Evolutionary conservation across 2,329 filamentous ascomycete genomes (phyloP).

Genomic region (Fusarium neocosmosporiellum): DNA sequence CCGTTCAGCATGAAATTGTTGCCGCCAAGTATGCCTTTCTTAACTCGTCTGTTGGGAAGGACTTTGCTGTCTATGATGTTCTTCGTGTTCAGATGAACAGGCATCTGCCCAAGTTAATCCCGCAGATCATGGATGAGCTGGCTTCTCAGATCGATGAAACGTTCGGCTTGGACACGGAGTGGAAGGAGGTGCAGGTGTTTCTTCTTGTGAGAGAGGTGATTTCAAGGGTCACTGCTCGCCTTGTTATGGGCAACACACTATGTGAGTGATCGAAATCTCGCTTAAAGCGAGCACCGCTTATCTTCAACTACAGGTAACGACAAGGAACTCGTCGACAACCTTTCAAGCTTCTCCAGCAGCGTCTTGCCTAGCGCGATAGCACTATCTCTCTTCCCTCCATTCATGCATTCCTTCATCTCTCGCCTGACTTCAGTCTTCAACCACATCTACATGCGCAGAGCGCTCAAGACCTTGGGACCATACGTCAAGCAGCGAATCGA

Average conservation of each 20-base stretch:
- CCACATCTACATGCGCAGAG: background rate
- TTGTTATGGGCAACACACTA: background rate
- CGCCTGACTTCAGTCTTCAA: background rate
- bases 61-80: background rate
- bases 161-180: background rate
- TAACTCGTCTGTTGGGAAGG: background rate
- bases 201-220: background rate
- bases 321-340: background rate
- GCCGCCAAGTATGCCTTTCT: background rate
- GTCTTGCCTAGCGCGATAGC: background rate
- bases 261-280: background rate
- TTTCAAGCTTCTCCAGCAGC: background rate
- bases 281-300: background rate
- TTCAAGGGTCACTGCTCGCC: background rate
- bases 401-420: background rate
- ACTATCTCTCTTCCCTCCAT: background rate
- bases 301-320: background rate
- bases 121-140: background rate
- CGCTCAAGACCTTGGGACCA: background rate
- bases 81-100: background rate
- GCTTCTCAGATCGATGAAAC: background rate
- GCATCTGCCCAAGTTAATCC: background rate
- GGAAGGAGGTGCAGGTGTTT: background rate
- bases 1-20: background rate
- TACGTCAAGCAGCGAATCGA: background rate